Evolutionary conservation across 768 basidiomycete species (phyloP).

Genomic region (Clitopilus hobsonii): DNA sequence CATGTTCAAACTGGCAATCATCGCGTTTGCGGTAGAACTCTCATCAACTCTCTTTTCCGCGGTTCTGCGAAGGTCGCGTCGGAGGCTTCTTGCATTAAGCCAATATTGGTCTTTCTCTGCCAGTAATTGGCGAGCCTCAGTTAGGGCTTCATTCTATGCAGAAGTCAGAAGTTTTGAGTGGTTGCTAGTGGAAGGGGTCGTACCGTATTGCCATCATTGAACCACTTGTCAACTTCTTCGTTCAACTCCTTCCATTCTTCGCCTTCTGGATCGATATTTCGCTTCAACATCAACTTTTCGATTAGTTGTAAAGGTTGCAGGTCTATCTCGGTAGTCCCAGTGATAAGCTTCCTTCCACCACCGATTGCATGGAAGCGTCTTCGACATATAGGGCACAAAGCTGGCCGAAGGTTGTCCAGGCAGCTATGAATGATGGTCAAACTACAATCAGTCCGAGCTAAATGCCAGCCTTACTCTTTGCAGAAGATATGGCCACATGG

Average conservation of each 20-base stretch:
- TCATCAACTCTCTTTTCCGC: background rate
- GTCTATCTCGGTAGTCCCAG: background rate
- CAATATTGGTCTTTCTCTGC: background rate
- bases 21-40: background rate
- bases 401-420: constrained; percentile 2
- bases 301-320: background rate
- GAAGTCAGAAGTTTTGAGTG: background rate
- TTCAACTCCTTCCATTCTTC: background rate
- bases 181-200: background rate
- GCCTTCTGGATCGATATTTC: background rate
- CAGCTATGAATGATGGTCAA: constrained; percentile 8
- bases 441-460: background rate
- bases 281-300: background rate
- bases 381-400: background rate
- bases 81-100: background rate
- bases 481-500: constrained; percentile 80
- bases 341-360: background rate
- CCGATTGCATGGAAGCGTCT: background rate
- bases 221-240: background rate
- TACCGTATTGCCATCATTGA: background rate
- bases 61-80: background rate
- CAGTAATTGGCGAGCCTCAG: background rate
- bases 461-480: constrained; percentile 41
- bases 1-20: background rate
- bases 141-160: background rate